Conservation (phyloP, 768 basidiomycete genomes). For the Lanmaoa pseudosensibilis region DNA sequence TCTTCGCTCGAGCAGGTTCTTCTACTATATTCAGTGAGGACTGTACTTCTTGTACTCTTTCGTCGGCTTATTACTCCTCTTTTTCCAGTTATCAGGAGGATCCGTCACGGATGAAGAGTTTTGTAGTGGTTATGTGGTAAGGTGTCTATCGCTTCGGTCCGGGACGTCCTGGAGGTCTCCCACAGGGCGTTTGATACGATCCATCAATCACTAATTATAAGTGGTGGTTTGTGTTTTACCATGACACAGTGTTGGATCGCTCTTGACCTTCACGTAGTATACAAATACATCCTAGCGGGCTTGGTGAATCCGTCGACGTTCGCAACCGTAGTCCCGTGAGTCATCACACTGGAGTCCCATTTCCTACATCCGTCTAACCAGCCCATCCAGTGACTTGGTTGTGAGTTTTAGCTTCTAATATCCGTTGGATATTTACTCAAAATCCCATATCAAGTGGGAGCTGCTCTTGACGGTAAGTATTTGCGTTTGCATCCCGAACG, state of each 20-base stretch:
- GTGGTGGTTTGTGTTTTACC: neutral
- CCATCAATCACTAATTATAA: neutral
- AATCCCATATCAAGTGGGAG: too few species aligned
- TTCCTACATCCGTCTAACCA: neutral
- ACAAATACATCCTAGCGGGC: neutral
- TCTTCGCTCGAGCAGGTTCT: neutral
- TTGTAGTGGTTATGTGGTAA: neutral
- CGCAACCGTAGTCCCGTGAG: neutral
- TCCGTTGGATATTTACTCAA: too few species aligned
- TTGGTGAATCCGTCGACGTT: neutral
- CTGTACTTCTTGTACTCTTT: neutral
- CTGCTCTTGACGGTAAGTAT: too few species aligned
- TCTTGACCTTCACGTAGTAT: neutral
- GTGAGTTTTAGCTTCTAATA: neutral
- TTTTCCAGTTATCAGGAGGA: conserved; percentile 3
- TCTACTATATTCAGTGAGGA: conserved; percentile 9
- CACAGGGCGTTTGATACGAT: conserved; percentile 1
- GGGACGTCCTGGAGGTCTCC: neutral
- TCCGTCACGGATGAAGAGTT: neutral
- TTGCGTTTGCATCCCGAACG: too few species aligned
- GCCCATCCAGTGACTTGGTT: neutral
- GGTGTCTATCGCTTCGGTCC: neutral
- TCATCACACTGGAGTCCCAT: neutral
- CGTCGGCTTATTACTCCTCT: neutral
- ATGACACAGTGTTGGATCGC: too few species aligned